A percentile compares a stretch with the other conserved stretches of the same genome.
phyloP scores from a whole-genome alignment of 805 yeast species.

The Wickerhamiella kurtzmanii region DNA sequence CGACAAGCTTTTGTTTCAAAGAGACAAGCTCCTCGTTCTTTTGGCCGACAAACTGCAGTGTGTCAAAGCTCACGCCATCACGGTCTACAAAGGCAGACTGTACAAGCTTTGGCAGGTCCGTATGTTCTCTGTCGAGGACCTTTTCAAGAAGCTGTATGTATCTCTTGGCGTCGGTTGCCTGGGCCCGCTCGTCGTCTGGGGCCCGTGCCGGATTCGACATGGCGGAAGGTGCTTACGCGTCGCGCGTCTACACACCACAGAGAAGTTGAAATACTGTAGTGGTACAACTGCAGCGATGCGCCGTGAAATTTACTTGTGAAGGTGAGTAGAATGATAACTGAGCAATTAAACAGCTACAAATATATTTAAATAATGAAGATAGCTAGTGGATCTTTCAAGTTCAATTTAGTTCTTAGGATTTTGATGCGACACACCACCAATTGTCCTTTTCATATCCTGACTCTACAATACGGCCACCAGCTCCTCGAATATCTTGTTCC shows the following conservation, averaged over 20 bases:
- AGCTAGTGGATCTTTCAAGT: no score
- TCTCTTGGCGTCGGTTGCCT: slow-evolving; percentile 5
- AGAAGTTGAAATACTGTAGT: no score
- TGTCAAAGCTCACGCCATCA: slow-evolving; percentile 10
- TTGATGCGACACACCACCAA: slow-evolving; percentile 49
- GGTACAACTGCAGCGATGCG: no score
- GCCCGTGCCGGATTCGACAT: neutral
- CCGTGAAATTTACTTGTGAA: no score
- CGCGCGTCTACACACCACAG: neutral
- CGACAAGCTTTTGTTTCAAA: neutral
- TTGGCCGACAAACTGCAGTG: slow-evolving; percentile 5
- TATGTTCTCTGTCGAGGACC: slow-evolving; percentile 3
- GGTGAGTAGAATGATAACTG: no score
- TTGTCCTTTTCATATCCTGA: slow-evolving; percentile 87
- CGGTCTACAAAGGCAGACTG: slow-evolving; percentile 5
- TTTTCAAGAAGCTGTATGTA: slow-evolving; percentile 11
- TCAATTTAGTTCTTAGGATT: no score
- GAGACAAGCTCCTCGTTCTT: slow-evolving; percentile 4
- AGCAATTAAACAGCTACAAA: no score
- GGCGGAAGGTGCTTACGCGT: neutral
- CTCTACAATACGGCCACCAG: slow-evolving; percentile 56
- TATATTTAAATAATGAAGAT: no score
- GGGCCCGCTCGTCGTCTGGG: neutral
- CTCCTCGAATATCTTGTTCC: slow-evolving; percentile 49
- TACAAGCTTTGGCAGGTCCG: slow-evolving; percentile 6